These are phyloP conservation scores for Fraxinus americana DNA, from an alignment of 257 asterid species.

Conservation along the genomic window DNA sequence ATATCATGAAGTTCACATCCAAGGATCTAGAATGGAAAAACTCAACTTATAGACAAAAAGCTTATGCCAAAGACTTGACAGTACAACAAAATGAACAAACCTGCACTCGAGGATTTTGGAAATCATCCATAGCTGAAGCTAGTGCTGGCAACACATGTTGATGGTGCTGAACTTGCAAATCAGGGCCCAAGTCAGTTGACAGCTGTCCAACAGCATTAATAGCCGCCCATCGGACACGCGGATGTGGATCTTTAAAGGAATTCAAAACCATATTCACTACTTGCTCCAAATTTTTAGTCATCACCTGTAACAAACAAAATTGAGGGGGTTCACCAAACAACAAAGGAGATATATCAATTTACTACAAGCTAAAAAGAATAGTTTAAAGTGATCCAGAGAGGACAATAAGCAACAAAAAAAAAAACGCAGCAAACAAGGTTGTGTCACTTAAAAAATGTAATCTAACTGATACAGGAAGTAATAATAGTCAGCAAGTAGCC, in stretches of 20 bases:
- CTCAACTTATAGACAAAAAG: neutral
- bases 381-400: constrained; percentile 9
- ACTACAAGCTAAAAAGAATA: constrained; percentile 7
- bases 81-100: constrained; percentile 38
- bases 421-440: neutral
- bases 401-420: constrained; percentile 6
- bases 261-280: constrained; percentile 87
- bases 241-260: constrained; percentile 94
- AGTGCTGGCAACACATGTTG: constrained; percentile 78
- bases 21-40: constrained; percentile 1
- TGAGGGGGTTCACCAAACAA: neutral
- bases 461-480: neutral
- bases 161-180: constrained; percentile 86
- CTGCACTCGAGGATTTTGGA: constrained; percentile 97
- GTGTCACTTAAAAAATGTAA: neutral
- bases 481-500: neutral
- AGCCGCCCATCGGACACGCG: constrained; percentile 99
- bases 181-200: constrained; percentile 98
- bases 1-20: neutral
- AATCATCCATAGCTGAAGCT: constrained; percentile 87
- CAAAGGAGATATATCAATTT: neutral
- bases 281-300: constrained; percentile 85
- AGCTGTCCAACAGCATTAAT: constrained; percentile 97
- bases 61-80: neutral
- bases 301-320: constrained; percentile 57